A percentile compares a stretch with the other conserved stretches of the same genome.
These are phyloP conservation scores for Somion occarium DNA, from an alignment of 1,284 basidiomycete species.

Conservation along the genomic window DNA sequence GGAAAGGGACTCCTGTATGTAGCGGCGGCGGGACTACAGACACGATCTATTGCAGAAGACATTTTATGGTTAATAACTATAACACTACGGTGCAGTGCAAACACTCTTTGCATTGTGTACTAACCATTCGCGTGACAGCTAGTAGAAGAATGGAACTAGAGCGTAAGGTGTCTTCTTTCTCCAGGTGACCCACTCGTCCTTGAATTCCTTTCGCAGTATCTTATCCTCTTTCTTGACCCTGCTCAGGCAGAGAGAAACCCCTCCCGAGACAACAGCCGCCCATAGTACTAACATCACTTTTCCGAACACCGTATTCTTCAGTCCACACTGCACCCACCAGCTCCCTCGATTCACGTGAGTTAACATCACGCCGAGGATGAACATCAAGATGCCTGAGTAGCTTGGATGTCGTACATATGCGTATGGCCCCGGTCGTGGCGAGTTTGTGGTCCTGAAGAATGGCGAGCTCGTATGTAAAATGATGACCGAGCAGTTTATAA, in stretches of 20 bases:
- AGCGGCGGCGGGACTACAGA: background rate
- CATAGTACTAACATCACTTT: background rate
- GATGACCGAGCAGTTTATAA: constrained; percentile 9
- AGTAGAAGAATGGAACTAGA: constrained; percentile 8
- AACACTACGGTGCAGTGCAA: background rate
- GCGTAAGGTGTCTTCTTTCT: constrained; percentile 3
- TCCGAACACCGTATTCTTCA: background rate
- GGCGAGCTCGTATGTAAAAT: constrained; percentile 14
- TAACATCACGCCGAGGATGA: background rate
- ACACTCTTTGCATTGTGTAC: too few relatives aligned
- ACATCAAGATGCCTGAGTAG: constrained; percentile 8
- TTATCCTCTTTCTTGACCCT: constrained; percentile 6
- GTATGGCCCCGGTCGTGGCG: constrained; percentile 11
- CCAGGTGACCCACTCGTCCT: constrained; percentile 8
- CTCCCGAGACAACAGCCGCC: background rate
- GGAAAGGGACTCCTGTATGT: background rate
- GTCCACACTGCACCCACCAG: background rate
- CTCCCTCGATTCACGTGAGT: background rate
- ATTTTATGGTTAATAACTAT: too few relatives aligned
- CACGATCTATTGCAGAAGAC: background rate
- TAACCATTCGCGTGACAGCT: background rate
- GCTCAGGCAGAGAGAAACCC: background rate
- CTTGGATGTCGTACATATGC: constrained; percentile 11
- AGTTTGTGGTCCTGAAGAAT: constrained; percentile 10
- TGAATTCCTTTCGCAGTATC: constrained; percentile 5